Conservation (phyloP, 2,329 filamentous ascomycete species). For the Exophiala spinifera region DNA sequence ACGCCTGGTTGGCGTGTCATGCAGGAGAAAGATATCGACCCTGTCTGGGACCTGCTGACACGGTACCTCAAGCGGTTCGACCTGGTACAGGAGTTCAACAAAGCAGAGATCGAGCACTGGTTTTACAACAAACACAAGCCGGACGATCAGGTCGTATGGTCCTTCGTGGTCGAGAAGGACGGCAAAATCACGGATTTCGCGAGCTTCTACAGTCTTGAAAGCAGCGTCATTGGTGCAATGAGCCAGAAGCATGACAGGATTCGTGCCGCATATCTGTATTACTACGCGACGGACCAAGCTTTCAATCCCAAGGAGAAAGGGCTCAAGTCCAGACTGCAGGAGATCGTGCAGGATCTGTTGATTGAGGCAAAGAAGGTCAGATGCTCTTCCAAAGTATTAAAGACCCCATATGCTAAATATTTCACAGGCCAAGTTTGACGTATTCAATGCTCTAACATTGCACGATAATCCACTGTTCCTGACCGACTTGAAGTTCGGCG, state of each 20-base stretch:
- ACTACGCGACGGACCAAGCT: constrained; percentile 84
- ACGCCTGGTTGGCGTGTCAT: constrained; percentile 77
- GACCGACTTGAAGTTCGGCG: constrained; percentile 88
- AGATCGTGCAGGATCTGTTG: constrained; percentile 77
- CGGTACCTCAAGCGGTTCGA: constrained; percentile 78
- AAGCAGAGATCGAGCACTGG: constrained; percentile 85
- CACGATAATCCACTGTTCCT: constrained; percentile 94
- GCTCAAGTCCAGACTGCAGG: constrained; percentile 76
- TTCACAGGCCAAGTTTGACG: constrained; percentile 71
- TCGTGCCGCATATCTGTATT: constrained; percentile 92
- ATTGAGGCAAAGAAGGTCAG: constrained; percentile 76
- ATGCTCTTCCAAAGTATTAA: not conserved
- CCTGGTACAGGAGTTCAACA: constrained; percentile 75
- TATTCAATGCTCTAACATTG: constrained; percentile 91
- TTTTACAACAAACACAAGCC: constrained; percentile 63
- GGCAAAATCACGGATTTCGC: constrained; percentile 93
- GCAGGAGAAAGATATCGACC: constrained; percentile 72
- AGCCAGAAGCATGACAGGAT: constrained; percentile 66
- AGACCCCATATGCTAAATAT: constrained; percentile 28
- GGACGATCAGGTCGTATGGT: constrained; percentile 77
- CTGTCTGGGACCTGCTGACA: constrained; percentile 69
- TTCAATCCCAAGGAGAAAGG: constrained; percentile 56
- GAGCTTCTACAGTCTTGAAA: constrained; percentile 94
- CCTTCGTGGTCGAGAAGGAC: constrained; percentile 75
- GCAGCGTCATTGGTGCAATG: constrained; percentile 66